A percentile compares a stretch with the other conserved stretches of the same genome.
Evolutionary conservation across 2,329 filamentous ascomycete genomes (phyloP).

Genomic region (Pestalotiopsis sp.): DNA sequence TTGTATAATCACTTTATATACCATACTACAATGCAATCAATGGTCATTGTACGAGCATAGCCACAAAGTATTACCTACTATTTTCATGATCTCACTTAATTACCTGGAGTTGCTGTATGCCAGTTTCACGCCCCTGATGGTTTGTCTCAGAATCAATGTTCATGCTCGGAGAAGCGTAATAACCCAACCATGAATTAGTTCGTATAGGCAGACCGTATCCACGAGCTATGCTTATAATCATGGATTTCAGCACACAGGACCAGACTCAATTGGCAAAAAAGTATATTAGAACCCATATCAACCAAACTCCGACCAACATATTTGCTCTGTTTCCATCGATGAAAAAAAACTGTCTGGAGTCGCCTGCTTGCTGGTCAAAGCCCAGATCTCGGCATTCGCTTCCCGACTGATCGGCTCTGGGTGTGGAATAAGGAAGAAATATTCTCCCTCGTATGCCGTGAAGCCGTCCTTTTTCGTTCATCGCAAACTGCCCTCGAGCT

Average conservation of each 20-base stretch:
- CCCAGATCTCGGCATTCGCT: conserved; percentile 19
- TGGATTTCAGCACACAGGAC: background rate
- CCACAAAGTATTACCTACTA: too few species aligned
- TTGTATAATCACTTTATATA: background rate
- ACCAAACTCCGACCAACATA: conserved; percentile 52
- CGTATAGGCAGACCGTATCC: background rate
- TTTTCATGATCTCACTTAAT: too few species aligned
- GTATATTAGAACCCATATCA: conserved; percentile 46
- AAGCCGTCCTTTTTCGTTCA: background rate
- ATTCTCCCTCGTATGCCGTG: background rate
- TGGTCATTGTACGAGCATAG: background rate
- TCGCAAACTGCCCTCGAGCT: background rate
- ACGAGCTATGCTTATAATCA: background rate
- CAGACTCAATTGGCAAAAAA: conserved; percentile 14
- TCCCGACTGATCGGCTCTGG: conserved; percentile 21
- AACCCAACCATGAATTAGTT: too few species aligned
- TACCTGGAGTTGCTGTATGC: too few species aligned
- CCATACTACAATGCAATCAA: background rate
- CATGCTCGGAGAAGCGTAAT: too few species aligned
- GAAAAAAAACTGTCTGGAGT: background rate
- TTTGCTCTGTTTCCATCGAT: conserved; percentile 34
- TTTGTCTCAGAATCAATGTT: too few species aligned
- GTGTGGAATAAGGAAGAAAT: conserved; percentile 9
- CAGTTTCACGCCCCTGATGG: too few species aligned
- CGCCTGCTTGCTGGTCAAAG: conserved; percentile 18